A percentile compares a stretch with the other conserved stretches of the same genome.
These are phyloP conservation scores for Diplodia mutila DNA, from an alignment of 2,329 filamentous ascomycete genomes.

Conservation along the genomic window DNA sequence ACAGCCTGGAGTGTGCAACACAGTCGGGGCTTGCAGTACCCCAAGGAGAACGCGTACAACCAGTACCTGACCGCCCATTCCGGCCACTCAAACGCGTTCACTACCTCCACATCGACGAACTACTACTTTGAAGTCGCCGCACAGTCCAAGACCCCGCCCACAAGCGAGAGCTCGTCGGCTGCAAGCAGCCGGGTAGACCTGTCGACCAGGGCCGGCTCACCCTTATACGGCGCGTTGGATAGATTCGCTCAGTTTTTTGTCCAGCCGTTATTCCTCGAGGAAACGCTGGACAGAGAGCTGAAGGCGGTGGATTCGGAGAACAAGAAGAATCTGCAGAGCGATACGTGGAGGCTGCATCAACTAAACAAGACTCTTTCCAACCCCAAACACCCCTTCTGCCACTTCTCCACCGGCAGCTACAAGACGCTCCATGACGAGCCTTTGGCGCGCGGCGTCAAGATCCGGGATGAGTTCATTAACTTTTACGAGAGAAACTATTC, in stretches of 20 bases:
- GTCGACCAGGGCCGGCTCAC: constrained; percentile 52
- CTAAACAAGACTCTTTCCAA: constrained; percentile 88
- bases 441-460: constrained; percentile 77
- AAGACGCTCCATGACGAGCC: constrained; percentile 84
- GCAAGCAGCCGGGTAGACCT: constrained; percentile 43
- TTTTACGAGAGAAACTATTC: constrained; percentile 91
- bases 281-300: constrained; percentile 83
- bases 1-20: constrained; percentile 15
- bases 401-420: constrained; percentile 89
- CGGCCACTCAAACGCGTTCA: constrained; percentile 93
- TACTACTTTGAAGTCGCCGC: constrained; percentile 97
- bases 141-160: constrained; percentile 62
- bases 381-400: constrained; percentile 82
- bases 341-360: constrained; percentile 85
- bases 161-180: constrained; percentile 51
- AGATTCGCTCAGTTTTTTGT: constrained; percentile 95
- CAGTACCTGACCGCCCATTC: constrained; percentile 89
- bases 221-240: constrained; percentile 80
- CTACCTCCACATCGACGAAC: constrained; percentile 89
- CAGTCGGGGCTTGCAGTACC: constrained; percentile 62
- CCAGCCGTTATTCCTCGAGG: constrained; percentile 80
- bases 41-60: constrained; percentile 92
- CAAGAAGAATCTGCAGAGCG: constrained; percentile 94
- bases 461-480: constrained; percentile 88
- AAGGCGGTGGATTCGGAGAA: constrained; percentile 93